Evolutionary conservation across 805 yeast species (phyloP).

Genomic region (Cyberlindnera petersonii): DNA sequence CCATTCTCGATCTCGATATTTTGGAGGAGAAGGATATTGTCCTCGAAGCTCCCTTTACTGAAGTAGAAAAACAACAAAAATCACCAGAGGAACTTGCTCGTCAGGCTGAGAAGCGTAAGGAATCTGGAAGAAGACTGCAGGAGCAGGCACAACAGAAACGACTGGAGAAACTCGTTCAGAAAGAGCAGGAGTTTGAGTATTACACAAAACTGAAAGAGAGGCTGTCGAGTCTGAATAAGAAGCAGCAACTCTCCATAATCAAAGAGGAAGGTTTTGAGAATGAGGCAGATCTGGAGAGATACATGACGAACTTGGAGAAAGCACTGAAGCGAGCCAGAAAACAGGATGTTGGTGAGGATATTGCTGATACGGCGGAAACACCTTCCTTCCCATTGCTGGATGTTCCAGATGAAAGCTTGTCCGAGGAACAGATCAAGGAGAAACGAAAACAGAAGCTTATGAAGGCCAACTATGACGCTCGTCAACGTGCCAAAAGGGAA

Average conservation of each 20-base stretch:
- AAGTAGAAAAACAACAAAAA: slow-evolving; percentile 63
- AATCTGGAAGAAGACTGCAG: slow-evolving; percentile 83
- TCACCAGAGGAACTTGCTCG: slow-evolving; percentile 75
- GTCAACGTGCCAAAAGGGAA: slow-evolving; percentile 76
- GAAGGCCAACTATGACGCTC: slow-evolving; percentile 86
- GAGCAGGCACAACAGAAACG: slow-evolving; percentile 88
- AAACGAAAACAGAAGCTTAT: slow-evolving; percentile 78
- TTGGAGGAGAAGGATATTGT: slow-evolving; percentile 70
- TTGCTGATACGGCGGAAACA: slow-evolving; percentile 37
- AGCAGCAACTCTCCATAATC: slow-evolving; percentile 50
- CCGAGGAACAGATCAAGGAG: slow-evolving; percentile 77
- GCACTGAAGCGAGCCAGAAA: slow-evolving; percentile 64
- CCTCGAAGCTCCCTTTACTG: slow-evolving; percentile 77
- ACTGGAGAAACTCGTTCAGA: slow-evolving; percentile 71
- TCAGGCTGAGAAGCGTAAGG: slow-evolving; percentile 76
- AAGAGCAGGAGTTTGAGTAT: slow-evolving; percentile 75
- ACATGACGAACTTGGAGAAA: slow-evolving; percentile 59
- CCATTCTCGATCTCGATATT: slow-evolving; percentile 54
- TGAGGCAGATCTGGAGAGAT: slow-evolving; percentile 65
- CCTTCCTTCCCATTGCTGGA: slow-evolving; percentile 75
- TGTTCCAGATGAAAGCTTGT: slow-evolving; percentile 77
- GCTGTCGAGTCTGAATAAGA: slow-evolving; percentile 46
- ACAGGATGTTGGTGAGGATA: slow-evolving; percentile 62
- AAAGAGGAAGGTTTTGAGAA: slow-evolving; percentile 76
- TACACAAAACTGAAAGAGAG: slow-evolving; percentile 55